Evolutionary conservation across 2,329 filamentous ascomycete species (phyloP).

Genomic region (Venturia oleaginea): DNA sequence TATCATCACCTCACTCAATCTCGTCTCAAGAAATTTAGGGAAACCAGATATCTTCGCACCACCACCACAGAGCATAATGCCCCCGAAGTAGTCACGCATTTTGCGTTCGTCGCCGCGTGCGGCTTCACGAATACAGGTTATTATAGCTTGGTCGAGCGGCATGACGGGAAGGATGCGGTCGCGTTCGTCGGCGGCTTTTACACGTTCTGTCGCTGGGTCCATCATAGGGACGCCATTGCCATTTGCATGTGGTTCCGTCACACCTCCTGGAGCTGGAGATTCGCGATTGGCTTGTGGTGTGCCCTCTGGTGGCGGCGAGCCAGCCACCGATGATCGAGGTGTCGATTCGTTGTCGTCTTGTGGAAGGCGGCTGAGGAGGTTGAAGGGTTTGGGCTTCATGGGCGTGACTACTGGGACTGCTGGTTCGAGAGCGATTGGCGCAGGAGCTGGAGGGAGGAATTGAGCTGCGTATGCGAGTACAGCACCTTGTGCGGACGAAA

Average conservation of each 20-base stretch:
- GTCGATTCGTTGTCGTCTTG: conserved; percentile 59
- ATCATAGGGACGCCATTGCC: conserved; percentile 35
- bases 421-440: conserved; percentile 27
- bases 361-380: conserved; percentile 56
- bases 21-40: conserved; percentile 72
- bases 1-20: conserved; percentile 57
- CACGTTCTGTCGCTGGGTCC: conserved; percentile 40
- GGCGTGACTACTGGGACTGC: conserved; percentile 47
- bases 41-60: conserved; percentile 75
- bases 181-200: conserved; percentile 51
- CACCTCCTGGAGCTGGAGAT: conserved; percentile 29
- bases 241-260: conserved; percentile 38
- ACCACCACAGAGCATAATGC: conserved; percentile 85
- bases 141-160: conserved; percentile 79
- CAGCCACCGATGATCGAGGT: conserved; percentile 75
- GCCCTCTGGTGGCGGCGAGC: conserved; percentile 77
- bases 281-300: conserved; percentile 51
- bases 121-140: conserved; percentile 81
- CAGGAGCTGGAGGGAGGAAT: conserved; percentile 22
- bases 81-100: conserved; percentile 77
- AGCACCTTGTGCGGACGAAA: conserved; percentile 72
- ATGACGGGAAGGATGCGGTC: conserved; percentile 75
- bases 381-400: conserved; percentile 52
- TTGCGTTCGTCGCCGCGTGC: conserved; percentile 87
- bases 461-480: conserved; percentile 45